Evolutionary conservation across 495 filamentous ascomycete species (phyloP).

Genomic region (Aspergillus bertholletiae): DNA sequence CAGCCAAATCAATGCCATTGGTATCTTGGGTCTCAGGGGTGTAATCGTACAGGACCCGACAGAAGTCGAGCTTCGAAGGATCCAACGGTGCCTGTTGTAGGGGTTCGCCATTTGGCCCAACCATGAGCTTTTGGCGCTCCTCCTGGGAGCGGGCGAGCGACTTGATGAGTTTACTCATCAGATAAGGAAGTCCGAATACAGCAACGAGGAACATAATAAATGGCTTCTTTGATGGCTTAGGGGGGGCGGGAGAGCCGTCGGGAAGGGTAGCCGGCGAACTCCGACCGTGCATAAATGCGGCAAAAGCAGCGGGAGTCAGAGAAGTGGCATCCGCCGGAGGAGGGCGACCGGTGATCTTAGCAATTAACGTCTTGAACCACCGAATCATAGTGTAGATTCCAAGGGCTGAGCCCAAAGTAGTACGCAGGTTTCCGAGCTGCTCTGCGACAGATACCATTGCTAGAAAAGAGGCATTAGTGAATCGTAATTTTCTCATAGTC

Average conservation of each 20-base stretch:
- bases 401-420: conserved; percentile 90
- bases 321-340: conserved; percentile 80
- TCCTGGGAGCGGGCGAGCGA: conserved; percentile 79
- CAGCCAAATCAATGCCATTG: conserved; percentile 79
- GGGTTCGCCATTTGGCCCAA: conserved; percentile 50
- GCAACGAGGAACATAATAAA: conserved; percentile 94
- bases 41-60: conserved; percentile 91
- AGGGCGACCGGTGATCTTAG: conserved; percentile 91
- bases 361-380: conserved; percentile 85
- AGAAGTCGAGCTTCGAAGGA: conserved; percentile 89
- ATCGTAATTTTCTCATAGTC: neutral
- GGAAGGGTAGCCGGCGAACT: conserved; percentile 43
- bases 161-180: conserved; percentile 92
- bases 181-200: conserved; percentile 90
- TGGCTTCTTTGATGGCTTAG: conserved; percentile 85
- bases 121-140: conserved; percentile 55
- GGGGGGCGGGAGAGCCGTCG: conserved; percentile 52
- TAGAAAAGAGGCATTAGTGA: conserved; percentile 34
- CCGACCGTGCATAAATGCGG: conserved; percentile 65
- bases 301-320: conserved; percentile 85
- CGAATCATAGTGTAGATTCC: conserved; percentile 95
- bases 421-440: conserved; percentile 88
- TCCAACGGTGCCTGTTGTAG: conserved; percentile 53
- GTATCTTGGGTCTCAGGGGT: conserved; percentile 65
- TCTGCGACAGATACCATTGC: conserved; percentile 98